phyloP scores from a whole-genome alignment of 1,284 basidiomycete genomes.

The Tilletiaria anomala region DNA sequence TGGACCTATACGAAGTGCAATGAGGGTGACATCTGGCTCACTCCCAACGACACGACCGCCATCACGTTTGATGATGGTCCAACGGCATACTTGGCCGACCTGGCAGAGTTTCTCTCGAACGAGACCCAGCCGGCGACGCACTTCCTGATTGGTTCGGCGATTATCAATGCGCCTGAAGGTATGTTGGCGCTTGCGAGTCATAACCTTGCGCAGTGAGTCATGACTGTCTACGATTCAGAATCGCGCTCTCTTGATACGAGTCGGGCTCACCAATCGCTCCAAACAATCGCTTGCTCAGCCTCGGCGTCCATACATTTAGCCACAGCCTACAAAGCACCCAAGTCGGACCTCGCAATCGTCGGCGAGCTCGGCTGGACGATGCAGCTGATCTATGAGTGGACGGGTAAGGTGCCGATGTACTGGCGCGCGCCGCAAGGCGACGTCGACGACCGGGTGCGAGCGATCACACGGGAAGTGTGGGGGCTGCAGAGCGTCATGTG shows the following conservation, averaged over 20 bases:
- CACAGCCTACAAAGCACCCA: neutral
- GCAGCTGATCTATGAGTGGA: conserved; percentile 11
- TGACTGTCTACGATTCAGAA: too few species aligned
- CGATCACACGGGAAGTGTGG: conserved; percentile 48
- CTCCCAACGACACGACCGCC: conserved; percentile 24
- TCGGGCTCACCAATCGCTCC: neutral
- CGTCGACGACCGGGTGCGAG: conserved; percentile 44
- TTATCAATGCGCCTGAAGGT: neutral
- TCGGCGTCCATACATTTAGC: neutral
- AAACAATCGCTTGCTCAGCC: neutral
- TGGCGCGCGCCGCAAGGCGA: conserved; percentile 10
- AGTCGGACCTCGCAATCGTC: conserved; percentile 1
- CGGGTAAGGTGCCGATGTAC: conserved; percentile 5
- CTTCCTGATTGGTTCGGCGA: conserved; percentile 60
- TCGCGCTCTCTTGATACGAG: too few species aligned
- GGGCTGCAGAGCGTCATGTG: conserved; percentile 56
- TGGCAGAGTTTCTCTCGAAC: conserved; percentile 50
- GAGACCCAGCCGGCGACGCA: conserved; percentile 54
- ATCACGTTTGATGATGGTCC: conserved; percentile 44
- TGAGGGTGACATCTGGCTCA: conserved; percentile 56
- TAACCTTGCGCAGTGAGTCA: neutral
- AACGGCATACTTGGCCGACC: conserved; percentile 38
- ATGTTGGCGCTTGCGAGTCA: neutral
- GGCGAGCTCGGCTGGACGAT: conserved; percentile 11
- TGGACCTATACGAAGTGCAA: conserved; percentile 44